A percentile compares a stretch with the other conserved stretches of the same genome.
phyloP scores from a whole-genome alignment of 2,329 filamentous ascomycete genomes.

The Pseudogymnoascus sp. region DNA sequence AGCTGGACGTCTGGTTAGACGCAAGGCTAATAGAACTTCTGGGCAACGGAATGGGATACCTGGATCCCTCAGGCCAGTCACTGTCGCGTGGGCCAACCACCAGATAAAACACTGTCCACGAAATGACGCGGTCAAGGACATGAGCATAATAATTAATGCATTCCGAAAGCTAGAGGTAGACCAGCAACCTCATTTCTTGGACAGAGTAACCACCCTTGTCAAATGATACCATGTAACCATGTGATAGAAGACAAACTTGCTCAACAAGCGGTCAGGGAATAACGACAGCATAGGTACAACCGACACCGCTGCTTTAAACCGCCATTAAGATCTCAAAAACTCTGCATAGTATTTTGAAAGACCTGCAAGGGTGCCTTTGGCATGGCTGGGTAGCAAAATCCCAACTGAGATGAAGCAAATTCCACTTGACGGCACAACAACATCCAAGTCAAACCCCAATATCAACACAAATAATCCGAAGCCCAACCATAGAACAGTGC shows the following conservation, averaged over 20 bases:
- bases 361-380: neutral
- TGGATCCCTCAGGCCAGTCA: neutral
- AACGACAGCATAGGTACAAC: neutral
- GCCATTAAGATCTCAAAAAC: neutral
- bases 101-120: neutral
- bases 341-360: neutral
- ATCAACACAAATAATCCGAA: neutral
- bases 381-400: neutral
- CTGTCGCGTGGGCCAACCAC: neutral
- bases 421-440: neutral
- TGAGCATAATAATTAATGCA: neutral
- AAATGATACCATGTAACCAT: neutral
- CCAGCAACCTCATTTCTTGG: neutral
- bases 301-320: neutral
- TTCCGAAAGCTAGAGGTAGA: neutral
- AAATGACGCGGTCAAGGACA: neutral
- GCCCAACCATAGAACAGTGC: neutral
- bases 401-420: neutral
- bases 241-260: neutral
- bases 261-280: neutral
- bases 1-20: slow-evolving; percentile 1
- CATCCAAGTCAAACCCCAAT: neutral
- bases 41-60: neutral
- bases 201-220: neutral
- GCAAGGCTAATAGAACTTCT: slow-evolving; percentile 4